Evolutionary conservation across 495 filamentous ascomycete genomes (phyloP).

Genomic region (Xylaria grammica): DNA sequence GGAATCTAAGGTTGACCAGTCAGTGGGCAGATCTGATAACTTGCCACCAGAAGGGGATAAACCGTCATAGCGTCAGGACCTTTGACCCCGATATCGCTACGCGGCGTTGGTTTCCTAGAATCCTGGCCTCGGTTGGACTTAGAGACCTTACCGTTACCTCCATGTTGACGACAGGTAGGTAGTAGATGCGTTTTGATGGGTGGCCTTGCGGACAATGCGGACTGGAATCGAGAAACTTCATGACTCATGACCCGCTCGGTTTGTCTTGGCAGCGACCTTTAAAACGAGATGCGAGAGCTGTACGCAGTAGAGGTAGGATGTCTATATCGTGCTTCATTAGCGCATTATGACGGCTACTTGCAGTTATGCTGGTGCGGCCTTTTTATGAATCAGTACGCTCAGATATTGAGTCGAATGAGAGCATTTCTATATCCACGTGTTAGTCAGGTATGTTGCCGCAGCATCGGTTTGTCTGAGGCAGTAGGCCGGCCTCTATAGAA

Average conservation of each 20-base stretch:
- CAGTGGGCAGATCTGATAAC: no score
- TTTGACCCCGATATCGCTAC: background rate
- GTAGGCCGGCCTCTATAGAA: no score
- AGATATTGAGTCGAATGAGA: no score
- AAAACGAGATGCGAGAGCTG: no score
- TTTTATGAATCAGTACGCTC: background rate
- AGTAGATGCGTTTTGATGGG: background rate
- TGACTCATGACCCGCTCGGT: slow-evolving; percentile 4
- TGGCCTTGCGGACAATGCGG: background rate
- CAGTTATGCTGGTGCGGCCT: background rate
- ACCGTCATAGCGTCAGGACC: background rate
- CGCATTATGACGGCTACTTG: background rate
- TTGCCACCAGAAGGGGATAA: no score
- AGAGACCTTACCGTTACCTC: background rate
- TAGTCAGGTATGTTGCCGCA: no score
- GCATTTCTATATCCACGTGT: no score
- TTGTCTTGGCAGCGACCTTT: background rate
- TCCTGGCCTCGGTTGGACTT: background rate
- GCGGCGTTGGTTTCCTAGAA: background rate
- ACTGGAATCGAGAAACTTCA: background rate
- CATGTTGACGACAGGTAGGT: background rate
- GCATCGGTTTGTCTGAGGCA: no score
- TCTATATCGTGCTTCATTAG: background rate
- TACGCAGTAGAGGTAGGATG: no score
- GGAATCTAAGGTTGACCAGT: no score